Percentiles rank a stretch among this genome's conserved stretches.
Evolutionary conservation across 2,329 filamentous ascomycete species (phyloP).

Genomic region (Colletotrichum musae): DNA sequence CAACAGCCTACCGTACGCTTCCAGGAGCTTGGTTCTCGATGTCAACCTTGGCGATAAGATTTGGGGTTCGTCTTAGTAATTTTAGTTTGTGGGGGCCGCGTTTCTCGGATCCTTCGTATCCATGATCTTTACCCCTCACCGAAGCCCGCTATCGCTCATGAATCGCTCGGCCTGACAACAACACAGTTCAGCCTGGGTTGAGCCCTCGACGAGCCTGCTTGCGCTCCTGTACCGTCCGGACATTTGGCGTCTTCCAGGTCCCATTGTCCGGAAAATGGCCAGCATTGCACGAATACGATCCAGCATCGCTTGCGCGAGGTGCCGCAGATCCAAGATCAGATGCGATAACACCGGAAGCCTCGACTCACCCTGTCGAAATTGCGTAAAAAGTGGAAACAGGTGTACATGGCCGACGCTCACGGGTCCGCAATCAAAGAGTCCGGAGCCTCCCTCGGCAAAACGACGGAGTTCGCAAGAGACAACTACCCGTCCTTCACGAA

Average conservation of each 20-base stretch:
- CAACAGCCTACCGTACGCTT: neutral
- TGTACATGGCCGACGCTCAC: constrained; percentile 75
- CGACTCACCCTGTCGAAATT: constrained; percentile 76
- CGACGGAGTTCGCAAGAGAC: constrained; percentile 52
- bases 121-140: neutral
- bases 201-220: neutral
- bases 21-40: neutral
- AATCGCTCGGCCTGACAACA: too few species aligned
- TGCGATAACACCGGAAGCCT: constrained; percentile 79
- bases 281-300: constrained; percentile 73
- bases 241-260: neutral
- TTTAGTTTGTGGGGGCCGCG: neutral
- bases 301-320: constrained; percentile 83
- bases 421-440: constrained; percentile 57
- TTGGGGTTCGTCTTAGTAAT: neutral
- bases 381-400: constrained; percentile 78
- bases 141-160: too few species aligned
- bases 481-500: constrained; percentile 57
- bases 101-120: neutral
- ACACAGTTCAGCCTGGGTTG: too few species aligned
- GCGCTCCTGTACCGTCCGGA: too few species aligned
- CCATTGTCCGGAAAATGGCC: constrained; percentile 44
- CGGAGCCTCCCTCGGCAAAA: constrained; percentile 51
- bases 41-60: neutral
- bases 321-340: constrained; percentile 86